A percentile compares a stretch with the other conserved stretches of the same genome.
Evolutionary conservation across 2,329 filamentous ascomycete genomes (phyloP).

Genomic region (Colletotrichum sidae): DNA sequence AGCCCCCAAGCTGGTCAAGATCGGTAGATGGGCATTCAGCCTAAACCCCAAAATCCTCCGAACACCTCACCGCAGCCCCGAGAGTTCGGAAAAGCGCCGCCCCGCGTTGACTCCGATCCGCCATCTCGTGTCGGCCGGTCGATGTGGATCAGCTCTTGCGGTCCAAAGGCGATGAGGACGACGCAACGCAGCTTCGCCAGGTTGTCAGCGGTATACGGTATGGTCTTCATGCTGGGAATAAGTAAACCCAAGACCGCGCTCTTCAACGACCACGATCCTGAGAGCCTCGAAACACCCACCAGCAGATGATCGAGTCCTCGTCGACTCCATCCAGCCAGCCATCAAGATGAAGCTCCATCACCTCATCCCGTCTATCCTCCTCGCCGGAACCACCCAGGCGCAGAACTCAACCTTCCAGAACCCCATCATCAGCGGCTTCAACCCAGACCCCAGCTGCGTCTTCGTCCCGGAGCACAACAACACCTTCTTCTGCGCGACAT

Average conservation of each 20-base stretch:
- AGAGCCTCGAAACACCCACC: too few relatives aligned
- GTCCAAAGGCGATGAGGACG: too few relatives aligned
- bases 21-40: conserved; percentile 22
- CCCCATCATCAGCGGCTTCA: conserved; percentile 61
- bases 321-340: background rate
- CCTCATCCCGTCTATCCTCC: background rate
- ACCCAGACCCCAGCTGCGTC: conserved; percentile 61
- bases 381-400: conserved; percentile 5
- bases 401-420: conserved; percentile 49
- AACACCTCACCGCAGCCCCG: background rate
- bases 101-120: background rate
- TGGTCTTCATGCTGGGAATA: background rate
- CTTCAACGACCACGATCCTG: too few relatives aligned
- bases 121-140: background rate
- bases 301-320: too few relatives aligned
- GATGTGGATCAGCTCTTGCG: background rate
- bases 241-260: background rate
- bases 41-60: conserved; percentile 5
- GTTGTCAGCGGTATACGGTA: background rate
- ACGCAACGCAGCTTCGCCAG: background rate
- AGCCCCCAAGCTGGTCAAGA: background rate
- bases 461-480: conserved; percentile 51
- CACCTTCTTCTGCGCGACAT: conserved; percentile 64
- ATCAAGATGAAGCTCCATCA: background rate
- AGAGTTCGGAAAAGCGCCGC: conserved; percentile 25